Conservation (phyloP, 2,329 filamentous ascomycete species). For the Fonsecaea erecta region DNA sequence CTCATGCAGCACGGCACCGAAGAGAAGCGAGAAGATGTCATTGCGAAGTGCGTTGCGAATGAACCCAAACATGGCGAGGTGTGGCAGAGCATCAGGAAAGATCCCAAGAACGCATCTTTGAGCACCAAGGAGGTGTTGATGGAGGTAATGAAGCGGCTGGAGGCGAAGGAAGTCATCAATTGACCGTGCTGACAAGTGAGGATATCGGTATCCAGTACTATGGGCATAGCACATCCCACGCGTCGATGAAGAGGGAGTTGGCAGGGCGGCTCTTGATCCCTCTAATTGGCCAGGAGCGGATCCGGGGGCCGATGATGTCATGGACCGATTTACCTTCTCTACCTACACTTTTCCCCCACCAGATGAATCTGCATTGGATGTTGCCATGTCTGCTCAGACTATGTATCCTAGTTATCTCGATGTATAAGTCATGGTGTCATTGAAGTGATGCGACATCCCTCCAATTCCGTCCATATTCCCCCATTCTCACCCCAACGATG, state of each 20-base stretch:
- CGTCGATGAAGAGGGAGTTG: not conserved
- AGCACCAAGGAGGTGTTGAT: slow-evolving; percentile 80
- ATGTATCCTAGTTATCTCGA: too few species aligned
- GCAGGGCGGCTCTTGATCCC: not conserved
- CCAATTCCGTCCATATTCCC: not conserved
- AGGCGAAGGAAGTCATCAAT: slow-evolving; percentile 38
- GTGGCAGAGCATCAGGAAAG: slow-evolving; percentile 86
- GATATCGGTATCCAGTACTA: not conserved
- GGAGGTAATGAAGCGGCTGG: slow-evolving; percentile 68
- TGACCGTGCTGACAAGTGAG: not conserved
- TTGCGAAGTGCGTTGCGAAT: slow-evolving; percentile 77
- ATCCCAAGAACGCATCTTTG: slow-evolving; percentile 77
- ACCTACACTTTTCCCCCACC: not conserved
- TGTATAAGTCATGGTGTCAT: slow-evolving; percentile 2
- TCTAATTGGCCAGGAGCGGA: not conserved
- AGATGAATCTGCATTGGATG: not conserved
- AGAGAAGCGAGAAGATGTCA: slow-evolving; percentile 85
- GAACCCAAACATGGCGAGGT: slow-evolving; percentile 92
- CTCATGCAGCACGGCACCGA: slow-evolving; percentile 88
- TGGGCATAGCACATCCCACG: too few species aligned
- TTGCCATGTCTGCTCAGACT: too few species aligned
- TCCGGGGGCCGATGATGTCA: not conserved
- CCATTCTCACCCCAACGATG: not conserved
- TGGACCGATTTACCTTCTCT: not conserved
- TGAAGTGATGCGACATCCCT: not conserved